Conservation (phyloP, 805 yeast species). For the Ogataea henricii region DNA sequence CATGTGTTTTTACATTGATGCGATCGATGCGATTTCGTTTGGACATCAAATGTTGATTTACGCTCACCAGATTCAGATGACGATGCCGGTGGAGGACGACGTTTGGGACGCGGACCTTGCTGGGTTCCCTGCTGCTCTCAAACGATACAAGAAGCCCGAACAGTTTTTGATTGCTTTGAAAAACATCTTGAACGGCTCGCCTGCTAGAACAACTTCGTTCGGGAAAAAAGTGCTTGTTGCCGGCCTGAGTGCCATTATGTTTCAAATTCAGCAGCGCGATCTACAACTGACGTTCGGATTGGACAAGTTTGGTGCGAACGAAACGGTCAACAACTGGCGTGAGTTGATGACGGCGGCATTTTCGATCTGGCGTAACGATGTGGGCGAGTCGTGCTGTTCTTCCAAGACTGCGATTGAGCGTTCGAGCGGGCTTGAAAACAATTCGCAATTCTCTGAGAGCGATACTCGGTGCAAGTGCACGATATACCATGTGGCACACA, state of each 20-base stretch:
- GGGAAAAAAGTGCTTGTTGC: constrained; percentile 68
- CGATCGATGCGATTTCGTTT: constrained; percentile 74
- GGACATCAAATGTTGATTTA: constrained; percentile 66
- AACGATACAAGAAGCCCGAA: constrained; percentile 33
- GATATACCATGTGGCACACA: constrained; percentile 72
- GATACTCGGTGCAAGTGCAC: constrained; percentile 63
- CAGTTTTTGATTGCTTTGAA: constrained; percentile 62
- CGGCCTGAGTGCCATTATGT: constrained; percentile 66
- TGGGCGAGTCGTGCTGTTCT: constrained; percentile 40
- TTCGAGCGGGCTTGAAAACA: constrained; percentile 27
- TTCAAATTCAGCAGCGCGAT: constrained; percentile 73
- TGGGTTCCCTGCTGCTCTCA: constrained; percentile 25
- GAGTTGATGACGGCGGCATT: constrained; percentile 68
- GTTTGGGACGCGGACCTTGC: constrained; percentile 47
- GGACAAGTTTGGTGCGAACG: constrained; percentile 35
- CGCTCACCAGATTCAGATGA: constrained; percentile 60
- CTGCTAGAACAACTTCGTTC: constrained; percentile 52
- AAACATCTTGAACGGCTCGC: constrained; percentile 53
- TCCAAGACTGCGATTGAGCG: constrained; percentile 36
- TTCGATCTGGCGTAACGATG: constrained; percentile 65
- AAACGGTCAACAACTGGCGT: constrained; percentile 59
- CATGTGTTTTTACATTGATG: constrained; percentile 81
- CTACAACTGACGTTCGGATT: constrained; percentile 55
- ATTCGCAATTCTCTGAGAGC: constrained; percentile 35
- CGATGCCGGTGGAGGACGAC: constrained; percentile 64